Conservation (phyloP, 2,329 filamentous ascomycete genomes). For the Sphaerostilbella broomeana region DNA sequence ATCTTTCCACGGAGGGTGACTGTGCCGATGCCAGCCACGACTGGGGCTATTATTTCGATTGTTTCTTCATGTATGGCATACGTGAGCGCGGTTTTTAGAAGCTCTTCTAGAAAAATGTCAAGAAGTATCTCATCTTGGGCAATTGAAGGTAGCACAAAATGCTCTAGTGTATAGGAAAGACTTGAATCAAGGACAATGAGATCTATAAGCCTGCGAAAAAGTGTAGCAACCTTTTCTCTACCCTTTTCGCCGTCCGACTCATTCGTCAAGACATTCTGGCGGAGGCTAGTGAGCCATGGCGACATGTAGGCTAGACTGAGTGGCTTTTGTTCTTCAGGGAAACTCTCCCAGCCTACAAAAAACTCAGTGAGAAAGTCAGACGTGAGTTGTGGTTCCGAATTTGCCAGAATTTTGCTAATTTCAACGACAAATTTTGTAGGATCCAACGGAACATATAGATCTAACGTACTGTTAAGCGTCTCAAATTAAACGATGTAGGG, state of each 20-base stretch:
- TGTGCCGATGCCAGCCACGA: constrained; percentile 57
- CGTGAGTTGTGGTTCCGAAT: constrained; percentile 59
- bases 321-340: constrained; percentile 60
- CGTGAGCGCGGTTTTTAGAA: constrained; percentile 55
- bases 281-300: constrained; percentile 58
- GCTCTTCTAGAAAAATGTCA: constrained; percentile 61
- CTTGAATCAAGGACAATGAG: constrained; percentile 55
- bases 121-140: constrained; percentile 58
- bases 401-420: constrained; percentile 57
- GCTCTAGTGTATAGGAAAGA: constrained; percentile 54
- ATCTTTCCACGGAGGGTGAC: constrained; percentile 60
- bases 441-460: constrained; percentile 57
- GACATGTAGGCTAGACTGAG: constrained; percentile 64
- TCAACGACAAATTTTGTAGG: constrained; percentile 58
- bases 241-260: constrained; percentile 60
- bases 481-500: too few relatives aligned
- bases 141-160: constrained; percentile 59
- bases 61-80: constrained; percentile 53
- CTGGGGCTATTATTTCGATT: constrained; percentile 54
- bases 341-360: constrained; percentile 65
- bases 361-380: constrained; percentile 67
- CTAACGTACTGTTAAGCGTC: too few relatives aligned
- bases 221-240: constrained; percentile 54
- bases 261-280: constrained; percentile 50
- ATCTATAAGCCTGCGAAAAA: constrained; percentile 62